A percentile compares a stretch with the other conserved stretches of the same genome.
These are phyloP conservation scores for Penicillium dipodomyicola DNA, from an alignment of 495 filamentous ascomycete species.

Conservation along the genomic window DNA sequence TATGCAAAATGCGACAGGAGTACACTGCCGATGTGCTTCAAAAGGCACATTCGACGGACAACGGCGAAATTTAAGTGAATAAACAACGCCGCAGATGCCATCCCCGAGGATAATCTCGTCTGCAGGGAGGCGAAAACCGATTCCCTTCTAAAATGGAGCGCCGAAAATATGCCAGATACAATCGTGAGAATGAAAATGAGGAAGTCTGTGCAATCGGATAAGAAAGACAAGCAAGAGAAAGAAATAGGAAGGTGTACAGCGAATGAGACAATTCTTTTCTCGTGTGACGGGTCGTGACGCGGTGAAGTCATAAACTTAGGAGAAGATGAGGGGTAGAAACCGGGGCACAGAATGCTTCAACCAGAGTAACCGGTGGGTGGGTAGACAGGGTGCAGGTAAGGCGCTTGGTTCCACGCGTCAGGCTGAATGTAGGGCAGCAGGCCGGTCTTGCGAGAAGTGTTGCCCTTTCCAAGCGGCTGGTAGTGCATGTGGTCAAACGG, in stretches of 20 bases:
- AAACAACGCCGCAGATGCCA: constrained; percentile 28
- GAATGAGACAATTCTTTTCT: constrained; percentile 18
- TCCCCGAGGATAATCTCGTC: constrained; percentile 5
- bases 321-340: constrained; percentile 10
- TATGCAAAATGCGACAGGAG: constrained; percentile 35
- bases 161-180: constrained; percentile 31
- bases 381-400: constrained; percentile 37
- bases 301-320: constrained; percentile 19
- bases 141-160: constrained; percentile 36
- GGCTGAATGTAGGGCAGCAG: constrained; percentile 70
- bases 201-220: constrained; percentile 19
- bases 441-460: constrained; percentile 74
- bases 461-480: constrained; percentile 75
- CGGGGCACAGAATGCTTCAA: constrained; percentile 11
- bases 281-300: constrained; percentile 25
- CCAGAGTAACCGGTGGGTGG: constrained; percentile 36
- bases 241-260: constrained; percentile 30
- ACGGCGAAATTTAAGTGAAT: constrained; percentile 2
- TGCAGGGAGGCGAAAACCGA: constrained; percentile 14
- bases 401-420: constrained; percentile 45
- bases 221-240: constrained; percentile 10
- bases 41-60: not conserved
- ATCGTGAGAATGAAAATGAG: constrained; percentile 14
- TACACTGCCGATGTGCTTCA: not conserved
- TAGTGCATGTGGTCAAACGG: constrained; percentile 90